Evolutionary conservation across 2,329 filamentous ascomycete species (phyloP).

Genomic region (Cladorrhinum sp.): DNA sequence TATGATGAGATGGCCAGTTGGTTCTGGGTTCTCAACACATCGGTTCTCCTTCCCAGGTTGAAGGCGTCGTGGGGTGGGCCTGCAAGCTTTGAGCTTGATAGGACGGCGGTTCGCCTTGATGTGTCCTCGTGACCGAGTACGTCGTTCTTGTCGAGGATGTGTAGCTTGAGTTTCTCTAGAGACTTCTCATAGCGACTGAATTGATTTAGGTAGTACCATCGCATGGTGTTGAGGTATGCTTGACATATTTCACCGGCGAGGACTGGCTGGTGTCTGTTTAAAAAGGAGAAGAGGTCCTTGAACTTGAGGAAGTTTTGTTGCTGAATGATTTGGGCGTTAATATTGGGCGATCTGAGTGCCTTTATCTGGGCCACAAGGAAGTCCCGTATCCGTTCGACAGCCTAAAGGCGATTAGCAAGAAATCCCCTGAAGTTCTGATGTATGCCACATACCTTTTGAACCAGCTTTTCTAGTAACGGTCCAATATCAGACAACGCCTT

Average conservation of each 20-base stretch:
- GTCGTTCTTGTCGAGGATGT: conserved; percentile 78
- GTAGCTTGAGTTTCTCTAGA: conserved; percentile 79
- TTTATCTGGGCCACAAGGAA: conserved; percentile 94
- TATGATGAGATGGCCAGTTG: conserved; percentile 80
- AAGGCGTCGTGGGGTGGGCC: conserved; percentile 78
- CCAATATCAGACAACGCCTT: conserved; percentile 81
- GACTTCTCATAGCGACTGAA: conserved; percentile 85
- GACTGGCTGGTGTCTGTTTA: conserved; percentile 76
- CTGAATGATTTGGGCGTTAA: conserved; percentile 96
- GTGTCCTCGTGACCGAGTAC: conserved; percentile 76
- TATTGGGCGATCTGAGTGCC: conserved; percentile 86
- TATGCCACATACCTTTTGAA: conserved; percentile 60
- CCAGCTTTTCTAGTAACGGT: conserved; percentile 80
- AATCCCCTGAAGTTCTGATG: not conserved
- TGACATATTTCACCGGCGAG: conserved; percentile 86
- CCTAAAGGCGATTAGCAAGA: conserved; percentile 44
- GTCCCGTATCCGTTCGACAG: conserved; percentile 90
- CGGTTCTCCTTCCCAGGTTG: conserved; percentile 79
- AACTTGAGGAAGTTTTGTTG: conserved; percentile 86
- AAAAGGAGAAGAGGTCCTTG: conserved; percentile 82
- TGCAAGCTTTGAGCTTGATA: conserved; percentile 49
- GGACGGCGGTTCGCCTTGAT: conserved; percentile 59
- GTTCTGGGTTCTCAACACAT: conserved; percentile 71
- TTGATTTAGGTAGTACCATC: conserved; percentile 94
- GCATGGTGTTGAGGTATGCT: conserved; percentile 97